Conservation (phyloP, 75 land plant species). For the Chamaecyparis obtusa region DNA sequence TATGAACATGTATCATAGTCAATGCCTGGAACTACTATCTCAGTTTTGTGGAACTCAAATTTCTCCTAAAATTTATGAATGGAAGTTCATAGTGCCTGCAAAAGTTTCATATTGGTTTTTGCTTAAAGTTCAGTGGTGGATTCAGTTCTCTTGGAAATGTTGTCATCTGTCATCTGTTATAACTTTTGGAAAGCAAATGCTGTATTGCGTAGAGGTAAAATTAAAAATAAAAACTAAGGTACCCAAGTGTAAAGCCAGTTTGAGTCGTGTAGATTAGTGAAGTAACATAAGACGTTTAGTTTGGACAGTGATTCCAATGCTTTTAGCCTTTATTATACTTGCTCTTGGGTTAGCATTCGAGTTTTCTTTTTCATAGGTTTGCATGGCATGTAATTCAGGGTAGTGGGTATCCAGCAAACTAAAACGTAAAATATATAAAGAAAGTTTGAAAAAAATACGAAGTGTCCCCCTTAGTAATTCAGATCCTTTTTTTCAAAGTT, state of each 20-base stretch:
- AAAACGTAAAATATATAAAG: no score
- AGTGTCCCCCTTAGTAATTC: no score
- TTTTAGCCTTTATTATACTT: neutral
- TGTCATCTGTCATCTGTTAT: neutral
- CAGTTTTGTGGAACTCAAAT: neutral
- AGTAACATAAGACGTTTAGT: neutral
- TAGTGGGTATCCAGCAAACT: no score
- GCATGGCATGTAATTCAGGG: neutral
- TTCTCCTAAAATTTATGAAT: neutral
- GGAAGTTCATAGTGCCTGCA: neutral
- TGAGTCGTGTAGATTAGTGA: neutral
- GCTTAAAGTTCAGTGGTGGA: neutral
- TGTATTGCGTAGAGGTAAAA: neutral
- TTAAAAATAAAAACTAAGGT: neutral
- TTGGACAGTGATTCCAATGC: neutral
- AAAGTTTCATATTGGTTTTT: neutral
- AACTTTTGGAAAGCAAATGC: neutral
- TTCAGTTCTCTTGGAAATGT: neutral
- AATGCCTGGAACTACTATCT: neutral
- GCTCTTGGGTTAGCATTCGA: neutral
- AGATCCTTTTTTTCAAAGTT: neutral
- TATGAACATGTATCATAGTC: neutral
- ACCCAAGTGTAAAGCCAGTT: neutral
- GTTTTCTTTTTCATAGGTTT: neutral
- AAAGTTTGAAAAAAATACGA: no score